A percentile compares a stretch with the other conserved stretches of the same genome.
Evolutionary conservation across 2,329 filamentous ascomycete species (phyloP).

Genomic region (Samsoniella hepiali): DNA sequence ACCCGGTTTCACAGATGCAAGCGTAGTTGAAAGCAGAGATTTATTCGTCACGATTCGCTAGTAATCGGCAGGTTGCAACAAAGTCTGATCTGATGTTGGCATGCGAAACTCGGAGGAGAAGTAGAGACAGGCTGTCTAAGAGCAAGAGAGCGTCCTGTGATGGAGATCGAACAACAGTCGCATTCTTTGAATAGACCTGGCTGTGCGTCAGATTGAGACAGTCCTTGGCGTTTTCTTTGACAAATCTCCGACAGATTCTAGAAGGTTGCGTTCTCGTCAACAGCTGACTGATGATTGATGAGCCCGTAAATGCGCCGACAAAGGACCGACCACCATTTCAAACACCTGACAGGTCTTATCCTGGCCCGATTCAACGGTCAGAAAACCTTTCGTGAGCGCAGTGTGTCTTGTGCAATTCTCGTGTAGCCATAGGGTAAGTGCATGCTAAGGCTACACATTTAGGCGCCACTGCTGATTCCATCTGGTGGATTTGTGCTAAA

Average conservation of each 20-base stretch:
- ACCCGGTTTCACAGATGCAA: neutral
- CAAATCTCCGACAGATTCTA: too few species aligned
- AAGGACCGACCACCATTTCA: neutral
- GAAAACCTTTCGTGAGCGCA: neutral
- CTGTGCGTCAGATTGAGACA: too few species aligned
- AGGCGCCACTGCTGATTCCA: neutral
- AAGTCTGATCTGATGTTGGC: neutral
- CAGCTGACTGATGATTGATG: neutral
- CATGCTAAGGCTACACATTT: neutral
- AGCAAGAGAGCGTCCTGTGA: too few species aligned
- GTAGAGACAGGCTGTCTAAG: neutral
- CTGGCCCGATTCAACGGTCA: neutral
- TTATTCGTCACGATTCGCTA: neutral
- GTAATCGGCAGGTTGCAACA: neutral
- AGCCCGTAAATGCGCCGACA: neutral
- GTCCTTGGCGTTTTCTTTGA: too few species aligned
- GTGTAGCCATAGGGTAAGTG: neutral
- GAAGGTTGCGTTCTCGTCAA: too few species aligned
- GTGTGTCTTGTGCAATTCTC: neutral
- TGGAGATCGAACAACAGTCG: too few species aligned
- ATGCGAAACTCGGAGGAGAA: neutral
- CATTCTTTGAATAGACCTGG: too few species aligned
- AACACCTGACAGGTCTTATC: too few species aligned
- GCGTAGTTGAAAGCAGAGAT: neutral
- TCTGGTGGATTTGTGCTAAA: conserved; percentile 5